Base-by-base conservation (phyloP, 108 stramenopile species). In the Nannochloropsis gaditana region DNA sequence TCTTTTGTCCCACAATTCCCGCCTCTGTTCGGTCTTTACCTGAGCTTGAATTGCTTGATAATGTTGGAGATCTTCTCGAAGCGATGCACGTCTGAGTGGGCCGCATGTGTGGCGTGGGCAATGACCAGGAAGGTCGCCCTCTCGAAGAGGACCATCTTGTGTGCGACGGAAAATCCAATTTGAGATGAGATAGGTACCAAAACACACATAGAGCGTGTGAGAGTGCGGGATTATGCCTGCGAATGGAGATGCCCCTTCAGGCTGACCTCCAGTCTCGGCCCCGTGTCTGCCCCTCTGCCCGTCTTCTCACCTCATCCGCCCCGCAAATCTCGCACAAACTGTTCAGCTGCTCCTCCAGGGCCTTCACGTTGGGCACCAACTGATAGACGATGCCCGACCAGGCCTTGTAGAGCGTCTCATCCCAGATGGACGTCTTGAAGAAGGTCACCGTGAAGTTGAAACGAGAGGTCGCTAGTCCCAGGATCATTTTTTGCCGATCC, bases 1-100 rank as follows among this genome's bases (percentile, higher is more conserved):
- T 31, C 31, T 2, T 73, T 6, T 73, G 59, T 8, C 59, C 19
- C 59, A 15, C 59, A n/a, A 73, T 8, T 31, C 59, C 59, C 59
- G 15, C 59, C 59, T 73, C 59, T 73, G 2, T 73, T 73, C 59
- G 19, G n/a, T 2, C 59, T 1, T 8, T 73, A 73, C 59, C 59
- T 73, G 59, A 73, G 59, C 59, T 99, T 99, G 94, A 99, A 97
- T 87, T 99, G 98, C 90, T 99, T 99, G 90, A 99, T 94, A 92
- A 99, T 99, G 86, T 99, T 99, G 91, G 94, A 95, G 79, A 99
- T 97, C 88, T 98, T 98, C 94, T 99, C 99, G 93, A 96, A 97
- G 41, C 99, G 95, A 88, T 99, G 98, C n/a, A 93, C 92, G 90
- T 99, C 98, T 88, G 94, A 92, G 87, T 97, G 95, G 21, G 90